phyloP scores from a whole-genome alignment of 208 protist species.

The Crithidia acanthocephali region DNA sequence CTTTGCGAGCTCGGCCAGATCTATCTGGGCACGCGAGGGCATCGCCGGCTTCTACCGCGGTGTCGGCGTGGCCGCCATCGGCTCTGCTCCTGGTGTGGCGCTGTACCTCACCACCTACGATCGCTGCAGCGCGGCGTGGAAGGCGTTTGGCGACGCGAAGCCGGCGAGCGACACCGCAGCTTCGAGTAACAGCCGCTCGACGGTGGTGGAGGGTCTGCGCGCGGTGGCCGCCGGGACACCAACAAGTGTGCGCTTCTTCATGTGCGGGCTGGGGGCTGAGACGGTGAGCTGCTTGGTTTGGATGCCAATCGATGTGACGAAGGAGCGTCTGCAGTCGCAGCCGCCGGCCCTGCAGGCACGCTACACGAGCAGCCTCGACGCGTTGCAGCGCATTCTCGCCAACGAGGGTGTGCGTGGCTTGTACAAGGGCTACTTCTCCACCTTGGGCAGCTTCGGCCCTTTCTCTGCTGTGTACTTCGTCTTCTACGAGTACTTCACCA shows the following conservation, averaged over 20 bases:
- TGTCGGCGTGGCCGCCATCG: constrained; percentile 69
- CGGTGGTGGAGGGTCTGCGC: constrained; percentile 7
- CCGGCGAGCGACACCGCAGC: not conserved
- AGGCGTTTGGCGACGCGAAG: constrained; percentile 17
- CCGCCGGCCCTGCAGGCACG: constrained; percentile 51
- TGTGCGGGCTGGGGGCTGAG: constrained; percentile 76
- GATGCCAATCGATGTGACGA: constrained; percentile 90
- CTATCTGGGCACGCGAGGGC: constrained; percentile 65
- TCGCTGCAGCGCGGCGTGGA: constrained; percentile 34
- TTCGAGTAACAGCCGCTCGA: not conserved
- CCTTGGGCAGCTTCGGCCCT: constrained; percentile 86
- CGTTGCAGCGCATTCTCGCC: constrained; percentile 54
- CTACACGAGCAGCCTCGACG: constrained; percentile 72
- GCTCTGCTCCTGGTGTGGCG: constrained; percentile 74
- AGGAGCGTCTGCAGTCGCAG: constrained; percentile 89
- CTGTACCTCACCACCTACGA: constrained; percentile 85
- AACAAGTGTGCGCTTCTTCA: constrained; percentile 50
- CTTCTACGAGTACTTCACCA: constrained; percentile 72
- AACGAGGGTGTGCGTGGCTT: constrained; percentile 75
- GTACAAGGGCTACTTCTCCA: constrained; percentile 89
- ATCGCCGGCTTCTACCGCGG: constrained; percentile 83
- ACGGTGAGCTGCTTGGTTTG: constrained; percentile 84
- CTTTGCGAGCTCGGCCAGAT: constrained; percentile 24
- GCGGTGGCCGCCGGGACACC: constrained; percentile 17
- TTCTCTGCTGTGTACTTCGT: constrained; percentile 92